phyloP scores from a whole-genome alignment of 169 alveolate genomes.

The Cryptosporidium bovis region DNA sequence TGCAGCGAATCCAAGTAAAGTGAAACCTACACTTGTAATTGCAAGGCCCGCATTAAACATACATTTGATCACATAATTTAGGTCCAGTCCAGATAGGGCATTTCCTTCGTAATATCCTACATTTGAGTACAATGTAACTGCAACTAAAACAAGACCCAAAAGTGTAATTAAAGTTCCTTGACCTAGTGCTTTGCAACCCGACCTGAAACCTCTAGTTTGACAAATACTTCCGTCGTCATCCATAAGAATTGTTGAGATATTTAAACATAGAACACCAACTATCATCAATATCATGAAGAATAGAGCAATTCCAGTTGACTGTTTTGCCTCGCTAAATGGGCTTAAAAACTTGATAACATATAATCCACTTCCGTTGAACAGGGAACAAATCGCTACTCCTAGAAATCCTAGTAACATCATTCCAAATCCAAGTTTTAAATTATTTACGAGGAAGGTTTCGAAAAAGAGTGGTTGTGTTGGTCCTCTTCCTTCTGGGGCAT shows the following conservation, averaged over 20 bases:
- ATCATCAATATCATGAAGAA: conserved; percentile 41
- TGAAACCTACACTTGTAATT: conserved; percentile 86
- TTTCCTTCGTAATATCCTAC: conserved; percentile 61
- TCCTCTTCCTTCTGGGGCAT: conserved; percentile 94
- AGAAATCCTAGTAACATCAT: conserved; percentile 37
- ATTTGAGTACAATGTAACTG: conserved; percentile 39
- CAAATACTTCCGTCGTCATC: conserved; percentile 67
- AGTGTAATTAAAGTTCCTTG: conserved; percentile 42
- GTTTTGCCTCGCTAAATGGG: conserved; percentile 47
- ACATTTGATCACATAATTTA: conserved; percentile 44
- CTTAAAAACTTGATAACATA: conserved; percentile 41
- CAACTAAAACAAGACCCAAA: conserved; percentile 44
- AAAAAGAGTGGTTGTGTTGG: conserved; percentile 90
- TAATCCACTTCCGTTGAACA: conserved; percentile 41
- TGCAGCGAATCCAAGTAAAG: conserved; percentile 86
- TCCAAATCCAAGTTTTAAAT: conserved; percentile 87
- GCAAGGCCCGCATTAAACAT: conserved; percentile 78
- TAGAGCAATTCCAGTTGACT: conserved; percentile 28
- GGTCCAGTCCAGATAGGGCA: conserved; percentile 42
- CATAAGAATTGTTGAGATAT: conserved; percentile 54
- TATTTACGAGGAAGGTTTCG: conserved; percentile 88
- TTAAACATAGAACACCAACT: conserved; percentile 43
- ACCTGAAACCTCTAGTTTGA: conserved; percentile 58
- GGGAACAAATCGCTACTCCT: conserved; percentile 22
- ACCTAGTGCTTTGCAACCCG: conserved; percentile 62